These are phyloP conservation scores for Leishmania arabica DNA, from an alignment of 208 protist species.

Conservation along the genomic window DNA sequence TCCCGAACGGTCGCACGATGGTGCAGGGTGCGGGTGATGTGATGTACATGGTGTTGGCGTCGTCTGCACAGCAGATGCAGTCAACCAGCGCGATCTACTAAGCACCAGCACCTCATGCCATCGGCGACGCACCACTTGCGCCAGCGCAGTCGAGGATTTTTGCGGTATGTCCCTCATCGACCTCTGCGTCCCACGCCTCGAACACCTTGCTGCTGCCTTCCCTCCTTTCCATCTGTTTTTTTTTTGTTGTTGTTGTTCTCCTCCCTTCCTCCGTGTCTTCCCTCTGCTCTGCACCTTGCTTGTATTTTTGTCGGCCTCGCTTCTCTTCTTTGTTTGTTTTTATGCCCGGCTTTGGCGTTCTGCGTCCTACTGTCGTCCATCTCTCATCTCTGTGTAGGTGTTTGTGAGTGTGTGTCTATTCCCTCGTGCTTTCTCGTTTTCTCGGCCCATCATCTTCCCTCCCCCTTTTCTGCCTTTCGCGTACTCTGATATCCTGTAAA, in stretches of 20 bases:
- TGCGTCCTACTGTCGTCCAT: neutral
- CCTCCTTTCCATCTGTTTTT: neutral
- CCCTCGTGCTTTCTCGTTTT: neutral
- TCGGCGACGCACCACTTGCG: neutral
- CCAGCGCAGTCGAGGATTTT: neutral
- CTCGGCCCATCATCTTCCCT: neutral
- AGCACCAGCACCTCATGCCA: neutral
- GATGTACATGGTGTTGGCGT: conserved; percentile 28
- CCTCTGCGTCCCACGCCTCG: neutral
- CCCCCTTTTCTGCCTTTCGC: neutral
- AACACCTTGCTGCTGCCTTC: neutral
- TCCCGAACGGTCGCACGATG: conserved; percentile 21
- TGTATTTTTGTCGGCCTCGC: too few relatives aligned
- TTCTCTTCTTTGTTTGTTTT: neutral
- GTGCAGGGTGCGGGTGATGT: conserved; percentile 20
- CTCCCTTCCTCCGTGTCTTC: conserved; percentile 1
- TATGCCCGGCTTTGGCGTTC: conserved; percentile 7
- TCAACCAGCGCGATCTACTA: conserved; percentile 24
- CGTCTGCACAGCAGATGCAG: conserved; percentile 24
- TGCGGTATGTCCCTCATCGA: neutral
- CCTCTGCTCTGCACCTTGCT: neutral
- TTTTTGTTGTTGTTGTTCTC: neutral
- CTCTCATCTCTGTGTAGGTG: neutral
- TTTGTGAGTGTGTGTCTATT: conserved; percentile 4
- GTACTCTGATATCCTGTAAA: neutral